Conservation (phyloP, 805 yeast genomes). For the Pichia pseudocactophila region DNA sequence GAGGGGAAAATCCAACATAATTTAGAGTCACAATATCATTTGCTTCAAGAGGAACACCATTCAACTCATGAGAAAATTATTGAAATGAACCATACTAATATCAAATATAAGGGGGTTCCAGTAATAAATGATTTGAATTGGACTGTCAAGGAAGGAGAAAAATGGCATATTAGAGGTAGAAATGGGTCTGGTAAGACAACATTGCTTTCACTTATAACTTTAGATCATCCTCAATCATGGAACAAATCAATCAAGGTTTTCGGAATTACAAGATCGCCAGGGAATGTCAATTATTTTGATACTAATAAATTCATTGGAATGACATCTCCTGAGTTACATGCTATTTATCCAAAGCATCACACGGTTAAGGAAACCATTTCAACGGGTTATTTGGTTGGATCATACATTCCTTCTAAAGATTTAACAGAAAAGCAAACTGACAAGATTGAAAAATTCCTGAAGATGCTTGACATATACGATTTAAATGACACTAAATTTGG, state of each 20-base stretch:
- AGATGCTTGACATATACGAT: conserved; percentile 35
- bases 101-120: conserved; percentile 54
- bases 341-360: conserved; percentile 59
- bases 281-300: conserved; percentile 66
- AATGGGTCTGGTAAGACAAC: conserved; percentile 96
- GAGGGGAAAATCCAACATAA: conserved; percentile 12
- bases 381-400: conserved; percentile 71
- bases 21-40: not conserved
- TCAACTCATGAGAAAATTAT: conserved; percentile 22
- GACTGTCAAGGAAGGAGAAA: conserved; percentile 61
- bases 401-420: conserved; percentile 40
- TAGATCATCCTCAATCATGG: conserved; percentile 98
- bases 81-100: conserved; percentile 53
- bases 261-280: conserved; percentile 64
- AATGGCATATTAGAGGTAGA: conserved; percentile 83
- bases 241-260: conserved; percentile 53
- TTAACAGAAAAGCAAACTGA: conserved; percentile 30
- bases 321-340: conserved; percentile 87
- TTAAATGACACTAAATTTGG: conserved; percentile 36
- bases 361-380: conserved; percentile 50
- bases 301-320: conserved; percentile 76
- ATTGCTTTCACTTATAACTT: conserved; percentile 69
- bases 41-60: not conserved
- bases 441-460: conserved; percentile 37
- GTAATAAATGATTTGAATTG: conserved; percentile 56